Evolutionary conservation across 306 rosid genomes (phyloP).

Genomic region (Fragaria vesca): DNA sequence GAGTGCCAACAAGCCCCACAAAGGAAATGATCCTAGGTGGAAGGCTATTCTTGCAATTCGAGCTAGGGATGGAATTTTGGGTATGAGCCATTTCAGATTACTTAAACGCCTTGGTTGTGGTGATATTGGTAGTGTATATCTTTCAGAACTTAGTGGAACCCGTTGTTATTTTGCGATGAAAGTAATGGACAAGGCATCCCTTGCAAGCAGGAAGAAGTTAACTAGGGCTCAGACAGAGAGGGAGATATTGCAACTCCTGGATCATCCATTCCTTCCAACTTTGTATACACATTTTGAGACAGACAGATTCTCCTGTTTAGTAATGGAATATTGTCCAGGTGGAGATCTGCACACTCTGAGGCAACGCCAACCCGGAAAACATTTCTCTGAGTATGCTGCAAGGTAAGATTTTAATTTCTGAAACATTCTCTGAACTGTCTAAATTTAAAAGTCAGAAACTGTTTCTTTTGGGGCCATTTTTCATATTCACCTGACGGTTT

Average conservation of each 20-base stretch:
- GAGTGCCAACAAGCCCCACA: constrained; percentile 97
- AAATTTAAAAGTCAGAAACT: neutral
- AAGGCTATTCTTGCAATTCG: constrained; percentile 96
- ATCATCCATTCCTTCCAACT: constrained; percentile 98
- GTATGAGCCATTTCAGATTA: constrained; percentile 94
- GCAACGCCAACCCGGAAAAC: constrained; percentile 98
- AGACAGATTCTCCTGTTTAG: constrained; percentile 91
- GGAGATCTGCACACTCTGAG: constrained; percentile 97
- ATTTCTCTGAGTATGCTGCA: constrained; percentile 98
- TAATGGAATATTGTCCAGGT: constrained; percentile 98
- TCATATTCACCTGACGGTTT: neutral
- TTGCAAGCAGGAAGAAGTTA: constrained; percentile 93
- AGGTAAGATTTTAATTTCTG: constrained; percentile 54
- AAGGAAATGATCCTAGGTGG: constrained; percentile 99
- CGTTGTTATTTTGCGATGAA: constrained; percentile 96
- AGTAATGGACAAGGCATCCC: constrained; percentile 98
- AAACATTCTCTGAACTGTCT: constrained; percentile 7
- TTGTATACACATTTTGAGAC: constrained; percentile 97
- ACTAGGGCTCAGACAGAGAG: constrained; percentile 95
- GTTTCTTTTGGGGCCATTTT: neutral
- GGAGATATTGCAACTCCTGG: constrained; percentile 95
- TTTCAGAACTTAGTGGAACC: constrained; percentile 94
- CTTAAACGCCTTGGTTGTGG: constrained; percentile 98
- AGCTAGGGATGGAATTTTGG: constrained; percentile 86
- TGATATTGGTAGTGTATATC: constrained; percentile 97